Evolutionary conservation across 352 stramenopile genomes (phyloP).

Genomic region (Pythium insidiosum): DNA sequence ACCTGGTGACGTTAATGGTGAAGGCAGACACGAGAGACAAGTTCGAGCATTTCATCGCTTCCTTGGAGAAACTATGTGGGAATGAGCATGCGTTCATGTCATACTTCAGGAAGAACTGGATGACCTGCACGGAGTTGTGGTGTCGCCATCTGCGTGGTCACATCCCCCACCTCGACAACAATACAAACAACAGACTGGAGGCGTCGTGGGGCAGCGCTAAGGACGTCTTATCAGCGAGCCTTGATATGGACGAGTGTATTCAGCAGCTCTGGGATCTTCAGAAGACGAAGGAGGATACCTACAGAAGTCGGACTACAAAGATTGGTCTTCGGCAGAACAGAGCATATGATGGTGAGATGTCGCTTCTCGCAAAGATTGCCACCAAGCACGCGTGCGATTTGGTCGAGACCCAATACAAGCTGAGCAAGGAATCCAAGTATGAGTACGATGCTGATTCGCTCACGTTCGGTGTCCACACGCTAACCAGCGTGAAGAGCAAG

Average conservation of each 20-base stretch:
- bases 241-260: background rate
- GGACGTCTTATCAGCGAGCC: background rate
- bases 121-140: constrained; percentile 3
- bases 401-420: background rate
- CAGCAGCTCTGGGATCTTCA: background rate
- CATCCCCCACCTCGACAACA: constrained; percentile 5
- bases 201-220: constrained; percentile 1
- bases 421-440: background rate
- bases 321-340: background rate
- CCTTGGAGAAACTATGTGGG: background rate
- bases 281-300: background rate
- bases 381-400: background rate
- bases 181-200: constrained; percentile 6
- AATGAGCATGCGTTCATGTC: constrained; percentile 1
- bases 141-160: background rate
- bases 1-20: background rate
- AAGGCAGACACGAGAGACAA: background rate
- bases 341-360: background rate
- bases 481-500: background rate
- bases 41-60: background rate
- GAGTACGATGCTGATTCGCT: background rate
- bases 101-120: constrained; percentile 5
- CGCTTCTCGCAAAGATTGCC: background rate
- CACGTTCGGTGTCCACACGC: background rate
- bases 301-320: background rate